Percentiles rank a stretch among this genome's conserved stretches.
These are phyloP conservation scores for Entomortierella lignicola DNA, from an alignment of 192 early-diverging fungal genomes.

Conservation along the genomic window DNA sequence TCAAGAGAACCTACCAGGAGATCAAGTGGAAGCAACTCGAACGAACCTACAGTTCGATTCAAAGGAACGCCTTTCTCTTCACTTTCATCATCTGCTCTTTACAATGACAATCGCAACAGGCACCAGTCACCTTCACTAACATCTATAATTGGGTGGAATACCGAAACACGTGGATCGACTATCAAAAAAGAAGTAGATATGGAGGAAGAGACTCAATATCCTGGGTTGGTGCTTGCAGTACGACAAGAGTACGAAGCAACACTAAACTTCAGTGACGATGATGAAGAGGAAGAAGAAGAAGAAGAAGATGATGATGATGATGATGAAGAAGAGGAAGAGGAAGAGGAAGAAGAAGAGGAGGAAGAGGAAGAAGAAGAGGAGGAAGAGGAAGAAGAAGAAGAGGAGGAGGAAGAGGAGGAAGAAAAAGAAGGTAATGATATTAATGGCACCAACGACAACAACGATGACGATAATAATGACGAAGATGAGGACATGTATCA, in stretches of 20 bases:
- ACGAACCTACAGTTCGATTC: constrained; percentile 16
- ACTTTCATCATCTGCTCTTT: not conserved
- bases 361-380: not conserved
- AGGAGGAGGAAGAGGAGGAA: not conserved
- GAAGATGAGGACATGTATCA: constrained; percentile 1
- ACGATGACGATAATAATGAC: not conserved
- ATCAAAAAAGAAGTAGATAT: not conserved
- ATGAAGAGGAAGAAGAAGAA: constrained; percentile 1
- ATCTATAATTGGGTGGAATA: not conserved
- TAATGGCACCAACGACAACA: not conserved
- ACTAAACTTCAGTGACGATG: constrained; percentile 24
- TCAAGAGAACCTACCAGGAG: not conserved
- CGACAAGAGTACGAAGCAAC: constrained; percentile 21
- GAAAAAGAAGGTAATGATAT: not conserved
- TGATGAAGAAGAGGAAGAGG: constrained; percentile 1
- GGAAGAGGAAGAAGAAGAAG: constrained; percentile 1
- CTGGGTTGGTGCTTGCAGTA: constrained; percentile 13
- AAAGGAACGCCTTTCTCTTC: constrained; percentile 3
- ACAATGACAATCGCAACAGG: not conserved
- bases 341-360: constrained; percentile 5
- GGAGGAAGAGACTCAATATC: not conserved
- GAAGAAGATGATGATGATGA: not conserved
- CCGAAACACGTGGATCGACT: not conserved
- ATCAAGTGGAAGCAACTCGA: constrained; percentile 19
- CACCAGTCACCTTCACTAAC: not conserved